Conservation (phyloP, 2,329 filamentous ascomycete species). For the Fusarium protoensiforme region DNA sequence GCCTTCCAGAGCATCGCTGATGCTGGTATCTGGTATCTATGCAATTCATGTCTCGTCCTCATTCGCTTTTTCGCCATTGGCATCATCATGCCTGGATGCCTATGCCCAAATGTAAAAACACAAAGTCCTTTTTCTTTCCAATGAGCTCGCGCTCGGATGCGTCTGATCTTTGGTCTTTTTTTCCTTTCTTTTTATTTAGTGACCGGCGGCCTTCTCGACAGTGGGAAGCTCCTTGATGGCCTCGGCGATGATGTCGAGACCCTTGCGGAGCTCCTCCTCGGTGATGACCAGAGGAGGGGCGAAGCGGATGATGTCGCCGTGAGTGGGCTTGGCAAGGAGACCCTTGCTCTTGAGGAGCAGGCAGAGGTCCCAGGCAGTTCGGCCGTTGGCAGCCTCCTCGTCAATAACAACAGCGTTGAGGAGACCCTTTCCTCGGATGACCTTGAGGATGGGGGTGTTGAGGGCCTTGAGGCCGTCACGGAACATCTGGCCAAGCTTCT, state of each 20-base stretch:
- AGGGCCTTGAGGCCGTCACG: conserved; percentile 80
- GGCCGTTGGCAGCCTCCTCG: conserved; percentile 84
- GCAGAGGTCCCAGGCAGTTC: conserved; percentile 95
- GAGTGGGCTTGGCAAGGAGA: conserved; percentile 94
- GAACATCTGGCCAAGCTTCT: conserved; percentile 84
- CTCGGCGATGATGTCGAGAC: conserved; percentile 82
- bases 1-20: conserved; percentile 23
- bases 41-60: conserved; percentile 35
- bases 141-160: conserved; percentile 39
- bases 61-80: conserved; percentile 13
- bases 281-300: conserved; percentile 97
- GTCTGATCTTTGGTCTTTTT: conserved; percentile 12
- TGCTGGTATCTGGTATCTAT: conserved; percentile 26
- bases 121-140: conserved; percentile 19
- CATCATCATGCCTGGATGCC: conserved; percentile 10
- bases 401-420: conserved; percentile 97
- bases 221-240: conserved; percentile 84
- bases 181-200: conserved; percentile 41
- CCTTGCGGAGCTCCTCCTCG: conserved; percentile 83
- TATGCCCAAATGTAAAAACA: conserved; percentile 27
- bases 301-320: conserved; percentile 97
- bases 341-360: conserved; percentile 96
- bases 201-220: conserved; percentile 51
- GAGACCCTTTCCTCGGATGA: conserved; percentile 90
- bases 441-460: conserved; percentile 82